Evolutionary conservation across 2,329 filamentous ascomycete genomes (phyloP), one percentile per base, ranked within the genome.

Genomic region (Fusarium miscanthi): DNA sequence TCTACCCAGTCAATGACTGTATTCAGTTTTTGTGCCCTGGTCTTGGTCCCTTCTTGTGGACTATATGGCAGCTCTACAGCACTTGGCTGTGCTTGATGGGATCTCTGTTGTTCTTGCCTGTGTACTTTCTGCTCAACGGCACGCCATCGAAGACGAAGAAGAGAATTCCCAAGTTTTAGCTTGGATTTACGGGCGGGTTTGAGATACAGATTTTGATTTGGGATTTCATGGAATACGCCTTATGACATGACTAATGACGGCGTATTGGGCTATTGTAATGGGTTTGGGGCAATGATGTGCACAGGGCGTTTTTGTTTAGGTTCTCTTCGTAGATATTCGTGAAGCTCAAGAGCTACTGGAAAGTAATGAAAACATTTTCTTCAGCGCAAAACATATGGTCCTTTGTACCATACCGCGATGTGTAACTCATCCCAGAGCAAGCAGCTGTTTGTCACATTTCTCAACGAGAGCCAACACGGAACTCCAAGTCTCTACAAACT

Each of bases 1-100:
- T 95, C 12, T 97, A 97, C 78, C 93, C 95, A 76, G 85, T 90
- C 2, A 91, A 90, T 53, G 92, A 97, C 74, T 91, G 91, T 70
- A 84, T 95, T 68, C 91, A 91, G 75, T 96, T 97, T 78, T 75
- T 95, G 23, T 76, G 88, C 21, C 90, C 92, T 16, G 86, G 88
- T 1, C 81, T 91, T 0, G 90, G 89, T 0, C 81, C 84, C 12
- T 77, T 88, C 30, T 80, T 94, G 3, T 85, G 88, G 81, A 70
- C 86, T 6, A 14, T 76, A 2, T 92, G 88, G 86, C 92, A 94
- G 78, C 82, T 91, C 25, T 85, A 89, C 59, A 89, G 89, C 7
- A 92, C 92, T 0, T 69, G 88, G 7, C 78, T 93, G 8, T 95
- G 92, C 73, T 82, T 93, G 3, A 3, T 92, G 2, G 90, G 89